Percentiles rank a stretch among this genome's conserved stretches.
Conservation (phyloP, 768 basidiomycete genomes). For the Phanerochaete carnosa region DNA sequence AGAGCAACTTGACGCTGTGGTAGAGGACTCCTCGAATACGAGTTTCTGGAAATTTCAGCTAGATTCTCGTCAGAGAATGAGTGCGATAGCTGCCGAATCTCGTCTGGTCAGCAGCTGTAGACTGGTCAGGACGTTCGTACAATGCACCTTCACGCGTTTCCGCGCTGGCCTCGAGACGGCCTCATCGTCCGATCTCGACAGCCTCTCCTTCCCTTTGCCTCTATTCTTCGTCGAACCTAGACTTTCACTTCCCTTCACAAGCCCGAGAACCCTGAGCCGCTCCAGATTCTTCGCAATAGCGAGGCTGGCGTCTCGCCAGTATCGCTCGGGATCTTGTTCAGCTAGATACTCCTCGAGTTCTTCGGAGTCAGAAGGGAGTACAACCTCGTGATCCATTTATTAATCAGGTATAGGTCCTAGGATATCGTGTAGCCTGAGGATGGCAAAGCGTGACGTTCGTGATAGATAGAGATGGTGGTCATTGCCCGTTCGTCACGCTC, state of each 20-base stretch:
- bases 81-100: neutral
- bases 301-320: neutral
- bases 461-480: no score
- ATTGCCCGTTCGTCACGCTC: no score
- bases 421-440: neutral
- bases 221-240: neutral
- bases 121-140: neutral
- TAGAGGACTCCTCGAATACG: neutral
- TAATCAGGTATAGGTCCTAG: neutral
- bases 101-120: neutral
- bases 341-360: conserved; percentile 7
- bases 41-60: neutral
- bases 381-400: conserved; percentile 5
- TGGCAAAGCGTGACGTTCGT: no score
- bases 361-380: conserved; percentile 10
- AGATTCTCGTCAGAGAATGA: conserved; percentile 2
- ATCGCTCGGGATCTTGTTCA: neutral
- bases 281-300: conserved; percentile 3
- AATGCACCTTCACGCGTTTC: conserved; percentile 11
- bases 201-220: neutral
- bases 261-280: neutral
- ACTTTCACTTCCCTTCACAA: neutral
- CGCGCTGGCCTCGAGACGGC: neutral
- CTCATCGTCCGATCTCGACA: neutral
- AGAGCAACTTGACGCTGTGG: neutral